phyloP scores from a whole-genome alignment of 495 filamentous ascomycete species.

The Copromyces sp. region DNA sequence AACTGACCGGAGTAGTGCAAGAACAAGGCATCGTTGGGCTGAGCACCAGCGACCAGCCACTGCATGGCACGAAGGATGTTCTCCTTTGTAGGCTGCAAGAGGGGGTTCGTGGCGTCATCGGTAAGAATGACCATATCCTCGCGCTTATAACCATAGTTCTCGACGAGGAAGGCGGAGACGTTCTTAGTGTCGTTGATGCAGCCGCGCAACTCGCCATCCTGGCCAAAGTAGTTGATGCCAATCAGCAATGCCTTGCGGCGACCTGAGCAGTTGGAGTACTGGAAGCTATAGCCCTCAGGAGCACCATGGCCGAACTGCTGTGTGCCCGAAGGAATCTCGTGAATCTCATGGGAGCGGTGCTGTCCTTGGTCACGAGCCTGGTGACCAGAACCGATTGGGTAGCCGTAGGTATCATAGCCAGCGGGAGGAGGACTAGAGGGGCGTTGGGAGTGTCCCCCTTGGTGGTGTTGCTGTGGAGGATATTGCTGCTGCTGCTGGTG shows the following conservation, averaged over 20 bases:
- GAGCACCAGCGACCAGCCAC: conserved; percentile 37
- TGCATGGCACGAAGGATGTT: conserved; percentile 41
- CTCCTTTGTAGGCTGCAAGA: conserved; percentile 35
- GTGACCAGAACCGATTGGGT: conserved; percentile 17
- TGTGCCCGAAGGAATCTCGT: conserved; percentile 37
- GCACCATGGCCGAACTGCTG: conserved; percentile 41
- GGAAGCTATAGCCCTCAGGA: conserved; percentile 47
- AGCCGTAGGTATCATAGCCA: conserved; percentile 28
- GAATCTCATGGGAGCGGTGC: conserved; percentile 26
- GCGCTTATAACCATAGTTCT: conserved; percentile 54
- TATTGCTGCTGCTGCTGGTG: not conserved
- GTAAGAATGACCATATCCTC: conserved; percentile 45
- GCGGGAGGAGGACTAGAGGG: conserved; percentile 28
- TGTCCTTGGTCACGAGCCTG: conserved; percentile 9
- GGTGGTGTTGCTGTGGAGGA: conserved; percentile 1
- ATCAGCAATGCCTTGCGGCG: conserved; percentile 81
- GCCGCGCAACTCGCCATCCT: conserved; percentile 72
- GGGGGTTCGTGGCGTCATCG: conserved; percentile 34
- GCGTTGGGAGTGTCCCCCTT: conserved; percentile 21
- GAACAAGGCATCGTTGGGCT: conserved; percentile 41
- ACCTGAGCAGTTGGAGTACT: conserved; percentile 83
- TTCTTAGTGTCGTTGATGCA: conserved; percentile 97
- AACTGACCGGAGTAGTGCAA: conserved; percentile 55
- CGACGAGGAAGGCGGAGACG: conserved; percentile 72
- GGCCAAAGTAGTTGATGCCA: conserved; percentile 90